Evolutionary conservation across 2,329 filamentous ascomycete species (phyloP).

Genomic region (Aspergillus quadrilineatus): DNA sequence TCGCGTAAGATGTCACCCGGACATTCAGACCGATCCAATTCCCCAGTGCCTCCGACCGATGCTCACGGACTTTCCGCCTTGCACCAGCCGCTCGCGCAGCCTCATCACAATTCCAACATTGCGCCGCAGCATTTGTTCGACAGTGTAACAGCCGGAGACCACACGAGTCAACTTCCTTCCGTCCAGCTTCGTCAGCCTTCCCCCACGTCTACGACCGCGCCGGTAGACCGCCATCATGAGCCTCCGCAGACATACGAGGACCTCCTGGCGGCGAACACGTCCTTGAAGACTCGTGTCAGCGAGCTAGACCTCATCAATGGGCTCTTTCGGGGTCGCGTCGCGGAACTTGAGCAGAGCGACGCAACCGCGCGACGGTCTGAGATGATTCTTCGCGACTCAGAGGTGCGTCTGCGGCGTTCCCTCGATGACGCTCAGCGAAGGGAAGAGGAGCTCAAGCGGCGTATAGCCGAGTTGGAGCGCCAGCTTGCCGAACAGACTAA

Average conservation of each 20-base stretch:
- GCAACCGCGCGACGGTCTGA: slow-evolving; percentile 63
- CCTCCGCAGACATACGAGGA: slow-evolving; percentile 76
- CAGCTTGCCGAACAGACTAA: slow-evolving; percentile 42
- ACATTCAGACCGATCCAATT: slow-evolving; percentile 71
- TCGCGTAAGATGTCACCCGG: slow-evolving; percentile 73
- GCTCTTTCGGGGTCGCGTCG: slow-evolving; percentile 70
- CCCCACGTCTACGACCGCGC: slow-evolving; percentile 57
- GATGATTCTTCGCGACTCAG: slow-evolving; percentile 55
- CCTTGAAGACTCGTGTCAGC: slow-evolving; percentile 89
- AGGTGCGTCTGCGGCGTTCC: slow-evolving; percentile 58
- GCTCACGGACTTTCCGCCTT: slow-evolving; percentile 64
- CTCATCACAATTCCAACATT: slow-evolving; percentile 63
- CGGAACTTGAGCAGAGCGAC: slow-evolving; percentile 75
- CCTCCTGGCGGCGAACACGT: slow-evolving; percentile 75
- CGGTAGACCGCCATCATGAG: slow-evolving; percentile 65
- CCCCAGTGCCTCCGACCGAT: slow-evolving; percentile 74
- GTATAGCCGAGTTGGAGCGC: slow-evolving; percentile 73
- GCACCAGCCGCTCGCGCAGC: slow-evolving; percentile 53
- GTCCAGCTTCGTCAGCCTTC: slow-evolving; percentile 58
- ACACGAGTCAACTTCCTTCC: slow-evolving; percentile 62
- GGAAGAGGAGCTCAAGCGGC: slow-evolving; percentile 78
- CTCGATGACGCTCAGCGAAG: slow-evolving; percentile 74
- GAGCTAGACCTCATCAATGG: slow-evolving; percentile 95
- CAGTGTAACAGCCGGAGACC: slow-evolving; percentile 64
- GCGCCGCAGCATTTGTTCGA: slow-evolving; percentile 78